phyloP scores from a whole-genome alignment of 805 yeast species.

The Debaryomyces tyrocola region DNA sequence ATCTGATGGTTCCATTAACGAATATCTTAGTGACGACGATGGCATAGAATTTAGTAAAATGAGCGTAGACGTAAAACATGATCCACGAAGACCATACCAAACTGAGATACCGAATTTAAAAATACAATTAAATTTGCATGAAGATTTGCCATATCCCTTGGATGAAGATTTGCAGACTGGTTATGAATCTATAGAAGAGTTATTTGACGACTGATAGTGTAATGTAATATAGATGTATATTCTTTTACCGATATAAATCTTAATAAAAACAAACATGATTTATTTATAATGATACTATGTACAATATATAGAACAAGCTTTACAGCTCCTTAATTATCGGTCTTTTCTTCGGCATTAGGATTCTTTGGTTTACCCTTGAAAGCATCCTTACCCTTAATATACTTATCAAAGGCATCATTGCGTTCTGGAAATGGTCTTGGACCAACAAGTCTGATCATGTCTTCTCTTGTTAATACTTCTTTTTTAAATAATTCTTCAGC shows the following conservation, averaged over 20 bases:
- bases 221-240: background rate
- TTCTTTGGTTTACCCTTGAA: constrained; percentile 32
- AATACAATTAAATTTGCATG: background rate
- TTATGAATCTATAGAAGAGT: constrained; percentile 15
- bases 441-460: constrained; percentile 74
- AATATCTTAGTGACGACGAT: background rate
- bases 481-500: constrained; percentile 71
- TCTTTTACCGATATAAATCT: background rate
- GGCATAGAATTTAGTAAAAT: too few relatives aligned
- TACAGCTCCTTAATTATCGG: too few relatives aligned
- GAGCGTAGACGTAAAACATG: too few relatives aligned
- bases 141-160: background rate
- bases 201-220: constrained; percentile 11
- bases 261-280: background rate
- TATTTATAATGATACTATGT: constrained; percentile 4
- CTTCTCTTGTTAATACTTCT: constrained; percentile 80
- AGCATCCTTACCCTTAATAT: constrained; percentile 55
- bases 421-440: constrained; percentile 76
- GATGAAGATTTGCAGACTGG: background rate
- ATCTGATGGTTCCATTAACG: background rate
- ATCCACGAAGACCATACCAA: too few relatives aligned
- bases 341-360: constrained; percentile 5
- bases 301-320: constrained; percentile 1
- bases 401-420: constrained; percentile 89
- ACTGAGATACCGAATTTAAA: too few relatives aligned